phyloP scores from a whole-genome alignment of 805 yeast species.

The Priceomyces melissophilus region DNA sequence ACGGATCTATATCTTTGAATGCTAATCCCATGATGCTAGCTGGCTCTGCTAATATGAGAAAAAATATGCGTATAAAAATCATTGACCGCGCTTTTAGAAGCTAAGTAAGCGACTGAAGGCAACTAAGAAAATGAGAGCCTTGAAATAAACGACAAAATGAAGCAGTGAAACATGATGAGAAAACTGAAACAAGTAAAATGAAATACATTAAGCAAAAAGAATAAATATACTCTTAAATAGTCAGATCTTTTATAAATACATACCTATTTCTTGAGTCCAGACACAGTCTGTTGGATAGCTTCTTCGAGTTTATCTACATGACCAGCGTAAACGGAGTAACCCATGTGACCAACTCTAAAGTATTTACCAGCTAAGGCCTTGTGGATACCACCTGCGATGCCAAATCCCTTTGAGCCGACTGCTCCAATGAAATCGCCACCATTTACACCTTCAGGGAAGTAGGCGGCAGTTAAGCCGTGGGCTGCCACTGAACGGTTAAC shows the following conservation, averaged over 20 bases:
- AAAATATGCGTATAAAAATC: too few species aligned
- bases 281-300: constrained; percentile 31
- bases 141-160: too few species aligned
- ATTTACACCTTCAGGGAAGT: constrained; percentile 70
- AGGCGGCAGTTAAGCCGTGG: constrained; percentile 81
- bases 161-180: background rate
- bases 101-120: too few species aligned
- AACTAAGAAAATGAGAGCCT: too few species aligned
- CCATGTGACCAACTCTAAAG: constrained; percentile 97
- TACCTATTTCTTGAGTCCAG: constrained; percentile 13
- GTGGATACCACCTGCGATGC: constrained; percentile 89
- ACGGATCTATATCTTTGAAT: constrained; percentile 61
- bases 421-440: constrained; percentile 63
- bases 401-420: constrained; percentile 62
- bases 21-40: constrained; percentile 32
- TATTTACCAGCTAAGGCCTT: constrained; percentile 74
- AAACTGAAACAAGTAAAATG: background rate
- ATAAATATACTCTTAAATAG: background rate
- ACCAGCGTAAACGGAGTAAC: constrained; percentile 56
- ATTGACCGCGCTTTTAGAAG: too few species aligned
- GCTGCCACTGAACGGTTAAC: constrained; percentile 61
- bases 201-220: background rate
- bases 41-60: too few species aligned
- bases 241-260: constrained; percentile 5
- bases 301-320: constrained; percentile 33